Evolutionary conservation across 768 basidiomycete species (phyloP).

Genomic region (Russula olivacea): DNA sequence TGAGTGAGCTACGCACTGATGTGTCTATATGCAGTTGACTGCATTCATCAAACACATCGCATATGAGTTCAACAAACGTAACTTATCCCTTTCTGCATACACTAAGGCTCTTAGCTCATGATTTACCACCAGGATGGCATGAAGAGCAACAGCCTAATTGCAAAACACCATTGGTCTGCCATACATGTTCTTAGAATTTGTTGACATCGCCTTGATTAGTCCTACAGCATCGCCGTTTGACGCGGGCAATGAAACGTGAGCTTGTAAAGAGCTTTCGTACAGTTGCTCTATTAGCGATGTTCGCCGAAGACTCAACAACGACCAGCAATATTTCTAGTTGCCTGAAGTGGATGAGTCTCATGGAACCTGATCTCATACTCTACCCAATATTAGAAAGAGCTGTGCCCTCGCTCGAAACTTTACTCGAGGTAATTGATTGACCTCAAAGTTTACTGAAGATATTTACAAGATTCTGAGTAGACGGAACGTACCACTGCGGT

Average conservation of each 20-base stretch:
- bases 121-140: constrained; percentile 51
- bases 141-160: constrained; percentile 73
- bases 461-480: constrained; percentile 34
- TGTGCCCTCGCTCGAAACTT: constrained; percentile 77
- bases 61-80: constrained; percentile 80
- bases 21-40: constrained; percentile 45
- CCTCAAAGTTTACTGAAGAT: background rate
- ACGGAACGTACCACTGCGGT: constrained; percentile 82
- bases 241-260: constrained; percentile 71
- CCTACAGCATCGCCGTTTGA: constrained; percentile 64
- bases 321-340: constrained; percentile 73
- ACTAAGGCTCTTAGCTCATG: background rate
- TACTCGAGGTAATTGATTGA: constrained; percentile 59
- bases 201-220: constrained; percentile 8
- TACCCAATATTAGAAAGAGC: constrained; percentile 78
- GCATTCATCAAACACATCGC: constrained; percentile 83
- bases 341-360: constrained; percentile 72
- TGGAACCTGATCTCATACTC: constrained; percentile 84
- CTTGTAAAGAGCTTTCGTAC: constrained; percentile 79
- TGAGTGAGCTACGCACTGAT: constrained; percentile 13
- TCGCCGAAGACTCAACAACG: constrained; percentile 73
- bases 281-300: constrained; percentile 82
- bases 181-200: background rate
- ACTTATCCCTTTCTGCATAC: constrained; percentile 6
- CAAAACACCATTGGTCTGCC: constrained; percentile 62